These are phyloP conservation scores for Mycena filopes DNA, from an alignment of 768 basidiomycete species.

Conservation along the genomic window DNA sequence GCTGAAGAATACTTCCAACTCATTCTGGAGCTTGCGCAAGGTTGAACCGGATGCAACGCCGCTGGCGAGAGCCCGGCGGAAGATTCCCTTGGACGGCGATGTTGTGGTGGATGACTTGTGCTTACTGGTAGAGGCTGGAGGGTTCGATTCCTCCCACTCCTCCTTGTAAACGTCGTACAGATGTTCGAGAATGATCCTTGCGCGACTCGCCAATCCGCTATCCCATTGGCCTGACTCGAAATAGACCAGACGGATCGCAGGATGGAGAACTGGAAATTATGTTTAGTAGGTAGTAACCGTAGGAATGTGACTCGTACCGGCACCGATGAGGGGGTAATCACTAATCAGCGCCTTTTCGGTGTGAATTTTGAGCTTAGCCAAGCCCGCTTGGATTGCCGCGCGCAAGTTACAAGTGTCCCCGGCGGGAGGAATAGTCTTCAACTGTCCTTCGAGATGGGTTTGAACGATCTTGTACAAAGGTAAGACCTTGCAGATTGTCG, in stretches of 20 bases:
- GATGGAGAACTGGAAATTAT: not conserved
- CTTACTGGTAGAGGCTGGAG: not conserved
- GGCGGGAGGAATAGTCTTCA: not conserved
- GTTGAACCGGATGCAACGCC: not conserved
- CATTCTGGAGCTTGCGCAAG: not conserved
- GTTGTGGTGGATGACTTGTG: not conserved
- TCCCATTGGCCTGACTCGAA: not conserved
- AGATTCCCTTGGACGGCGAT: conserved; percentile 1
- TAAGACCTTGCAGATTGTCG: conserved; percentile 20
- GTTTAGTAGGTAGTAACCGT: not conserved
- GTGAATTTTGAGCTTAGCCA: conserved; percentile 1
- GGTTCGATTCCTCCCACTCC: not conserved
- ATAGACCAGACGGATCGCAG: not conserved
- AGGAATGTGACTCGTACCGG: not conserved
- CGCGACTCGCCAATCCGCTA: not conserved
- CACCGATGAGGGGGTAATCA: not conserved
- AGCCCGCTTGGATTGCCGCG: not conserved
- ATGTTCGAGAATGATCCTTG: not conserved
- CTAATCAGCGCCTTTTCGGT: not conserved
- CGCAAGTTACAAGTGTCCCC: conserved; percentile 13
- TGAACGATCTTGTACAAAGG: conserved; percentile 12
- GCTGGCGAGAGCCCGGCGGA: not conserved
- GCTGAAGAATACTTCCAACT: conserved; percentile 11
- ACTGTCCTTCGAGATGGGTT: not conserved
- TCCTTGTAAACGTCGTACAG: conserved; percentile 3